Base-by-base conservation (phyloP, 768 basidiomycete genomes). In the Cystobasidium tubakii region DNA sequence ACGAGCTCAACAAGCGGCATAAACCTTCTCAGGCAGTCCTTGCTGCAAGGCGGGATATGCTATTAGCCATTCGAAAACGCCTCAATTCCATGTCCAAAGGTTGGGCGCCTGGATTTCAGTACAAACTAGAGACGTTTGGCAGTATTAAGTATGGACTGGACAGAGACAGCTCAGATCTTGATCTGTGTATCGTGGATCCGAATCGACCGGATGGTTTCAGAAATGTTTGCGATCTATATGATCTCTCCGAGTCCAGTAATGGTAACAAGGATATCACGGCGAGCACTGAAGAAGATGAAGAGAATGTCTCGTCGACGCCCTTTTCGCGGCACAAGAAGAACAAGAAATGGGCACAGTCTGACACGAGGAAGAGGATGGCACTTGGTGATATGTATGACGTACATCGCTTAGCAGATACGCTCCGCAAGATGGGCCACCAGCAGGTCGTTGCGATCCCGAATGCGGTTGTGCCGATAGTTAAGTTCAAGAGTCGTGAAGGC, bases 361-460 rank as follows among this genome's bases (percentile, higher is more conserved):
- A 29, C 3, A 42, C 13, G n/a, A 29, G 23, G 33, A 42, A 29
- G n/a, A 66, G 65, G 21, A 17, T 44, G 29, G 29, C 25, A n/a
- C 73, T 71, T 19, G 15, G n/a, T 43, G 25, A 23, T 23, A n/a
- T 63, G 6, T 73, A 73, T 33, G 46, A 66, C 36, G 72, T 73
- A 1, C 19, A 29, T 9, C 27, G 46, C 27, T 27, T 73, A 19
- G 72, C 64, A 10, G 46, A 34, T 12, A 15, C 43, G 3, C 63
- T 73, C 1, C 69, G 63, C 12, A 12, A 3, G 0, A 64, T 33
- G 70, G 46, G 25, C 57, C 21, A 23, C 25, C 21, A 25, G 13
- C 64, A 78, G 2, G 75, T 82, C 1, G 62, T 77, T 6, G 53
- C 75, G 21, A 80, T 85, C 46, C 79, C 83, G 0, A 74, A 67